Evolutionary conservation across 352 stramenopile genomes (phyloP).

Genomic region (Phytophthora brassicae): DNA sequence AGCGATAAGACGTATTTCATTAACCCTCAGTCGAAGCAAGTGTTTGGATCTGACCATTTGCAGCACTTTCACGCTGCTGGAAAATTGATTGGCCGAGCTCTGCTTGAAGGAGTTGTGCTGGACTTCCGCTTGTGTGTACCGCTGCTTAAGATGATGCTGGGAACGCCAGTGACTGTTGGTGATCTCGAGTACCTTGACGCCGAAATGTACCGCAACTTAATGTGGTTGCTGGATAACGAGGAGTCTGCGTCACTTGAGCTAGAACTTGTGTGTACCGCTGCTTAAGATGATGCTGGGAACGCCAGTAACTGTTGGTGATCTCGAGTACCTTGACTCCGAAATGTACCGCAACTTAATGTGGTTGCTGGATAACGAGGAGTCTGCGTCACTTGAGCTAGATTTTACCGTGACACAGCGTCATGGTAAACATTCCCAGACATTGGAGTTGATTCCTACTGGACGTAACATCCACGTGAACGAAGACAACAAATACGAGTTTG

Average conservation of each 20-base stretch:
- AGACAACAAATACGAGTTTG: conserved; percentile 94
- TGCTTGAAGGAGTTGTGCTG: conserved; percentile 92
- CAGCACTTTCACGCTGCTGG: conserved; percentile 55
- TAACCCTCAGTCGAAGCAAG: conserved; percentile 54
- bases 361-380: conserved; percentile 59
- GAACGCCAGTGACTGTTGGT: conserved; percentile 91
- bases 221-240: conserved; percentile 66
- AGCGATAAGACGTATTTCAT: conserved; percentile 62
- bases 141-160: conserved; percentile 97
- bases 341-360: conserved; percentile 61
- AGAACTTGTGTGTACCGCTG: conserved; percentile 92
- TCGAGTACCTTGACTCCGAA: conserved; percentile 82
- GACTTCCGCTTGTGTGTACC: conserved; percentile 93
- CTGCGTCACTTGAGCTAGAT: conserved; percentile 51
- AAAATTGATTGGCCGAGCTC: conserved; percentile 54
- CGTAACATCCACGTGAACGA: conserved; percentile 90
- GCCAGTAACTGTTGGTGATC: conserved; percentile 92
- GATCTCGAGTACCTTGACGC: conserved; percentile 90
- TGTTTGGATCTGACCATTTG: conserved; percentile 62
- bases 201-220: conserved; percentile 57
- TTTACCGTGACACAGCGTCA: conserved; percentile 55
- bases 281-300: conserved; percentile 97
- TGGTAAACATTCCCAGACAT: conserved; percentile 13
- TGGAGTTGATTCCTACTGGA: conserved; percentile 64
- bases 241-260: conserved; percentile 37